These are phyloP conservation scores for Trifolium fragiferum DNA, from an alignment of 306 rosid genomes.

Conservation along the genomic window DNA sequence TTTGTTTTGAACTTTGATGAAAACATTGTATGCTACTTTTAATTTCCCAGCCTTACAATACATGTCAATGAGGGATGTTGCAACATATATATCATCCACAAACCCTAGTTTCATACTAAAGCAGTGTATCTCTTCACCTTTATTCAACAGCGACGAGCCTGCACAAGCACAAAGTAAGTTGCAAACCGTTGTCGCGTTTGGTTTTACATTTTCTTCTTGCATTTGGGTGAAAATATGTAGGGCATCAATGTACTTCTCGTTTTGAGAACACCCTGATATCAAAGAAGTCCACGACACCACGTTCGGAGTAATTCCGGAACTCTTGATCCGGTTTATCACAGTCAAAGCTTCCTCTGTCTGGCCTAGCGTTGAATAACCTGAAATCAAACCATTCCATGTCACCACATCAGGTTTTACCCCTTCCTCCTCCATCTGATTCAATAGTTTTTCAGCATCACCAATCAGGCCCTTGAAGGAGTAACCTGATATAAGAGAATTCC, in stretches of 20 bases:
- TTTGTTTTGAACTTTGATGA: slow-evolving; percentile 58
- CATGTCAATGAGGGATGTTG: slow-evolving; percentile 66
- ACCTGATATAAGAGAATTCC: slow-evolving; percentile 77
- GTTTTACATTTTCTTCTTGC: slow-evolving; percentile 64
- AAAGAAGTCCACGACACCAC: slow-evolving; percentile 81
- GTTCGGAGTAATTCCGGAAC: slow-evolving; percentile 60
- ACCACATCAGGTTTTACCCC: slow-evolving; percentile 67
- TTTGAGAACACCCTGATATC: slow-evolving; percentile 69
- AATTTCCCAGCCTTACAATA: slow-evolving; percentile 70
- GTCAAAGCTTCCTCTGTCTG: slow-evolving; percentile 58
- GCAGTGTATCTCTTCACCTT: slow-evolving; percentile 73
- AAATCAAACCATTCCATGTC: slow-evolving; percentile 73
- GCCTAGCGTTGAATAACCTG: slow-evolving; percentile 67
- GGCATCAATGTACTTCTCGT: slow-evolving; percentile 53
- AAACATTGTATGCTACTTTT: slow-evolving; percentile 52
- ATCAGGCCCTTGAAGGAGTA: slow-evolving; percentile 66
- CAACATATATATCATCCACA: slow-evolving; percentile 54
- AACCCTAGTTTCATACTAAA: slow-evolving; percentile 48
- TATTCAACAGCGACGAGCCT: slow-evolving; percentile 58
- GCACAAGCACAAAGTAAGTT: slow-evolving; percentile 67
- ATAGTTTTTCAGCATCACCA: slow-evolving; percentile 53
- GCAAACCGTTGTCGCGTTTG: slow-evolving; percentile 61
- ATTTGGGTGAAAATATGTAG: slow-evolving; percentile 59
- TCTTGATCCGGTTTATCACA: slow-evolving; percentile 54
- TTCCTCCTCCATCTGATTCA: slow-evolving; percentile 52